Evolutionary conservation across 768 basidiomycete species (phyloP).

Genomic region (Dictyophora rubrovolvata): DNA sequence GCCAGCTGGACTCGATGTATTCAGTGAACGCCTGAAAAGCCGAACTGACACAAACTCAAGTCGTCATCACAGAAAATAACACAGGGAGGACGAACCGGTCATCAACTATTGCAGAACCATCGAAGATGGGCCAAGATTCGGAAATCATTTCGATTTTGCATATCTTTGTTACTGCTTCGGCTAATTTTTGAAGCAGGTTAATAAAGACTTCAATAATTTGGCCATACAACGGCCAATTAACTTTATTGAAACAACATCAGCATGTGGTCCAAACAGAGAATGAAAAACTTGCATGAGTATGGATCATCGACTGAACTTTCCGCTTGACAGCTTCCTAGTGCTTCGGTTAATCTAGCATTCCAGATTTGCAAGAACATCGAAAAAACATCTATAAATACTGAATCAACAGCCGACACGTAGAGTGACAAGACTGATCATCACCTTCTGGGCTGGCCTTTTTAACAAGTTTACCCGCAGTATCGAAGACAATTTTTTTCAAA

Average conservation of each 20-base stretch:
- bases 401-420: not conserved
- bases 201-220: not conserved
- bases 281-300: not conserved
- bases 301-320: not conserved
- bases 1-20: not conserved
- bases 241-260: not conserved
- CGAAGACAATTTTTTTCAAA: constrained; percentile 35
- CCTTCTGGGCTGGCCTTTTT: constrained; percentile 36
- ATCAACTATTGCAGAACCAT: not conserved
- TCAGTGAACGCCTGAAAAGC: constrained; percentile 2
- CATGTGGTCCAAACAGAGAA: not conserved
- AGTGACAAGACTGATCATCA: constrained; percentile 16
- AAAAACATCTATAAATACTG: constrained; percentile 20
- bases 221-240: constrained; percentile 6
- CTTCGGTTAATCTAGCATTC: not conserved
- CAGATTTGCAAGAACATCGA: constrained; percentile 25
- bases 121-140: not conserved
- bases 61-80: not conserved
- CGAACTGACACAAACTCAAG: not conserved
- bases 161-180: not conserved
- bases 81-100: not conserved
- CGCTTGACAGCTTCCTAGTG: not conserved
- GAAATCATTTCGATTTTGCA: not conserved
- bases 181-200: not conserved
- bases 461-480: constrained; percentile 49